phyloP scores from a whole-genome alignment of 2,329 filamentous ascomycete species.

The Aureobasidium sp. region DNA sequence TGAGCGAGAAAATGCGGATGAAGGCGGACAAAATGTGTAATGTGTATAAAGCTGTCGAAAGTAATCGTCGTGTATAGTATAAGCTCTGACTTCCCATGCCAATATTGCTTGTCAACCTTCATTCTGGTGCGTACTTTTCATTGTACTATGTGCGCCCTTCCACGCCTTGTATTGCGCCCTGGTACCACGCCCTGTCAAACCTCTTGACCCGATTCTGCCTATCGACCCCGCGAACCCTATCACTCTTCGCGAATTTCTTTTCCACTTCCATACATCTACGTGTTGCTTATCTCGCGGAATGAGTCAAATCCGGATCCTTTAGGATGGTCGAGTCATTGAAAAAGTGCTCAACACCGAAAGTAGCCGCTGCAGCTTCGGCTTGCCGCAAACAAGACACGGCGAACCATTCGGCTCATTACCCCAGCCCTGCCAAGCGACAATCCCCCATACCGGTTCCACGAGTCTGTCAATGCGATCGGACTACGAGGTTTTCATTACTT shows the following conservation, averaged over 20 bases:
- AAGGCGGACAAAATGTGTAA: background rate
- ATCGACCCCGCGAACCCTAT: conserved; percentile 3
- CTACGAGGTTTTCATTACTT: background rate
- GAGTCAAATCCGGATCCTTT: background rate
- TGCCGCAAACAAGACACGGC: background rate
- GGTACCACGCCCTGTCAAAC: background rate
- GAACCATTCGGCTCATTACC: background rate
- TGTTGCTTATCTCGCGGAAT: background rate
- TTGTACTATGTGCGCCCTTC: background rate
- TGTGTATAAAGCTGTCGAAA: background rate
- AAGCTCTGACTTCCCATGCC: background rate
- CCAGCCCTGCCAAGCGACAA: background rate
- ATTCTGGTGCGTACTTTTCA: background rate
- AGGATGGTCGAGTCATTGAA: background rate
- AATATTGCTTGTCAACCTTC: background rate
- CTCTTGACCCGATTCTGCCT: background rate
- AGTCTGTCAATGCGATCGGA: background rate
- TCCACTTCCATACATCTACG: background rate
- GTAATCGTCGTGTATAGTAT: background rate
- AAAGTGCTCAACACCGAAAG: background rate
- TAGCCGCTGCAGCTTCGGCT: conserved; percentile 3
- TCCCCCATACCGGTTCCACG: conserved; percentile 2
- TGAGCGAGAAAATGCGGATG: no score
- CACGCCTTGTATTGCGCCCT: background rate
- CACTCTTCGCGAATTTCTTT: background rate